phyloP scores from a whole-genome alignment of 257 asterid species.

The Scutellaria barbata region DNA sequence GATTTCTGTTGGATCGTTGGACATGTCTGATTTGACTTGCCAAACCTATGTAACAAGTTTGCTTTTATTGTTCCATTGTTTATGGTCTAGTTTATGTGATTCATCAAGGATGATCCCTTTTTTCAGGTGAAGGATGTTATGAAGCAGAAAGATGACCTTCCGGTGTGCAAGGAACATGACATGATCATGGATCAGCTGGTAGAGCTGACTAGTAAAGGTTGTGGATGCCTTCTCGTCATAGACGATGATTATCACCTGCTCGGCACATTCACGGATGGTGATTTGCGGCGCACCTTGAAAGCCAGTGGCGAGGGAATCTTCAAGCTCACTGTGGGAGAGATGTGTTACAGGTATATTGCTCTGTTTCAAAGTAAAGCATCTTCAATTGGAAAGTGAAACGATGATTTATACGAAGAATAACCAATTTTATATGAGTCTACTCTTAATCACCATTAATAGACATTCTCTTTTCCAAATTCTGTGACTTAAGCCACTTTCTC shows the following conservation, averaged over 20 bases:
- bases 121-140: conserved; percentile 88
- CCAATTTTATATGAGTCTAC: neutral
- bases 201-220: conserved; percentile 90
- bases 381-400: conserved; percentile 1
- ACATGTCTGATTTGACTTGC: neutral
- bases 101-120: neutral
- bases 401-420: neutral
- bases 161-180: conserved; percentile 80
- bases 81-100: neutral
- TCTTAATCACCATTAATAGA: conserved; percentile 4
- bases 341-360: conserved; percentile 77
- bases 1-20: neutral
- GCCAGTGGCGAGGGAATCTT: conserved; percentile 89
- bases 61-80: neutral
- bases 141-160: conserved; percentile 86
- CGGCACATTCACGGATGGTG: conserved; percentile 96
- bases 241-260: conserved; percentile 62
- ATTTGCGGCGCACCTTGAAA: conserved; percentile 82
- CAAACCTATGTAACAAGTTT: neutral
- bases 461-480: neutral
- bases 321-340: conserved; percentile 91
- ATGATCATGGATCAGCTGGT: conserved; percentile 92
- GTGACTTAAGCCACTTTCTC: conserved; percentile 10
- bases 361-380: neutral
- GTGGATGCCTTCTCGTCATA: conserved; percentile 90